Evolutionary conservation across 2,329 filamentous ascomycete genomes (phyloP).

Genomic region (Beauveria sp.): DNA sequence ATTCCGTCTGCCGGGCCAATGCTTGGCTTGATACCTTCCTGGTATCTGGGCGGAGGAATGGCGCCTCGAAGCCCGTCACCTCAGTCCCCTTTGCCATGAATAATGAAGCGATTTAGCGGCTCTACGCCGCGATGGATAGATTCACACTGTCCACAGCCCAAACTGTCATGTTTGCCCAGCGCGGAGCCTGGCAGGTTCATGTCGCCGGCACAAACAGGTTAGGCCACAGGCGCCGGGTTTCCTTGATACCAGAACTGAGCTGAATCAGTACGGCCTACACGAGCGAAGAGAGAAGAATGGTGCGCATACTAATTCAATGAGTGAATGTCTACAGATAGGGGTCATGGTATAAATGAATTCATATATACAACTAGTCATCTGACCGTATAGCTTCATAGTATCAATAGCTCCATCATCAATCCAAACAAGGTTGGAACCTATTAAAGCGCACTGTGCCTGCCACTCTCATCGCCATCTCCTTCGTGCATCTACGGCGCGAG

Average conservation of each 20-base stretch:
- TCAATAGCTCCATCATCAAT: neutral
- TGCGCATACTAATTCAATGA: neutral
- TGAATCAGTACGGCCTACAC: too few species aligned
- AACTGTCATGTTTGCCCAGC: constrained; percentile 19
- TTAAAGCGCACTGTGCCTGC: neutral
- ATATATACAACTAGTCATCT: neutral
- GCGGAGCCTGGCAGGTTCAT: constrained; percentile 23
- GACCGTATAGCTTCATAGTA: neutral
- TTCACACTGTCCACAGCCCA: constrained; percentile 25
- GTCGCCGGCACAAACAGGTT: constrained; percentile 9
- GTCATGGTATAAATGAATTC: neutral
- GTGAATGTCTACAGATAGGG: neutral
- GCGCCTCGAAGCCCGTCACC: constrained; percentile 25
- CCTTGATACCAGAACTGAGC: constrained; percentile 7
- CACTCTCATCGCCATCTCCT: neutral
- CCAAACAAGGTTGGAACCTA: neutral
- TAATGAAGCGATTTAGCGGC: constrained; percentile 25
- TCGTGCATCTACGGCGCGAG: neutral
- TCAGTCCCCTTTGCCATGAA: constrained; percentile 20
- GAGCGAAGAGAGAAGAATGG: too few species aligned
- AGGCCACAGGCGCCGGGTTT: constrained; percentile 24
- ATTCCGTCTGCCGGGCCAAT: neutral
- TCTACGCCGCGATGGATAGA: constrained; percentile 29
- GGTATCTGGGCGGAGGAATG: constrained; percentile 24
- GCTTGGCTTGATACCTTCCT: constrained; percentile 6